Conservation (phyloP, 2,329 filamentous ascomycete genomes). For the Fusarium stilboides region DNA sequence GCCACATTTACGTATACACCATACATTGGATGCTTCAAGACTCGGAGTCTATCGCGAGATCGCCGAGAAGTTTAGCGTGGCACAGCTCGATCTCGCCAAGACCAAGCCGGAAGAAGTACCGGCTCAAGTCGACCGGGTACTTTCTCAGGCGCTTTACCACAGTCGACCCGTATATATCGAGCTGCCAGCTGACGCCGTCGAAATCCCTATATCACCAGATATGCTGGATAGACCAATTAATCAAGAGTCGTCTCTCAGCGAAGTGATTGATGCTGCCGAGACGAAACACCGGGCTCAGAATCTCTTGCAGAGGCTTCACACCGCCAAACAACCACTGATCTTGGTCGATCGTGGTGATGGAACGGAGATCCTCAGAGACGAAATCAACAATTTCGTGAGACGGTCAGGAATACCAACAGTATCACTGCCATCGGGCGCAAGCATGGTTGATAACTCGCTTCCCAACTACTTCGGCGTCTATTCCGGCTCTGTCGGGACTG, state of each 20-base stretch:
- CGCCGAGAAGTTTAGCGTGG: constrained; percentile 19
- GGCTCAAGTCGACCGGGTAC: not conserved
- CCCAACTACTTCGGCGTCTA: constrained; percentile 24
- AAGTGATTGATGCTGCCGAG: not conserved
- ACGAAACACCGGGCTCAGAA: too few species aligned
- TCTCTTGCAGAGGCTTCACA: not conserved
- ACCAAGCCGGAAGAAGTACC: not conserved
- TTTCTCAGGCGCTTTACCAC: not conserved
- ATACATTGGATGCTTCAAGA: constrained; percentile 11
- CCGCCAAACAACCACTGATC: not conserved
- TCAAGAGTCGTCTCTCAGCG: fast-evolving
- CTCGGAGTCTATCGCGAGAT: constrained; percentile 12
- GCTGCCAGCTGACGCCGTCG: constrained; percentile 1
- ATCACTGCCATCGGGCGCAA: not conserved
- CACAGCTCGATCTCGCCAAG: constrained; percentile 12
- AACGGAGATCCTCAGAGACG: not conserved
- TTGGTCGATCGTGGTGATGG: constrained; percentile 4
- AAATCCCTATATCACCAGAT: not conserved
- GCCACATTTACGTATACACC: constrained; percentile 16
- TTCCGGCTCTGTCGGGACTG: not conserved
- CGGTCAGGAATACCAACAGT: constrained; percentile 1
- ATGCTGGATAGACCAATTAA: not conserved
- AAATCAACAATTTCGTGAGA: not conserved
- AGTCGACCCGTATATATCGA: constrained; percentile 25
- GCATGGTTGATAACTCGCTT: constrained; percentile 11